phyloP scores from a whole-genome alignment of 2,329 filamentous ascomycete genomes.

The Ceratocystis ficicola region DNA sequence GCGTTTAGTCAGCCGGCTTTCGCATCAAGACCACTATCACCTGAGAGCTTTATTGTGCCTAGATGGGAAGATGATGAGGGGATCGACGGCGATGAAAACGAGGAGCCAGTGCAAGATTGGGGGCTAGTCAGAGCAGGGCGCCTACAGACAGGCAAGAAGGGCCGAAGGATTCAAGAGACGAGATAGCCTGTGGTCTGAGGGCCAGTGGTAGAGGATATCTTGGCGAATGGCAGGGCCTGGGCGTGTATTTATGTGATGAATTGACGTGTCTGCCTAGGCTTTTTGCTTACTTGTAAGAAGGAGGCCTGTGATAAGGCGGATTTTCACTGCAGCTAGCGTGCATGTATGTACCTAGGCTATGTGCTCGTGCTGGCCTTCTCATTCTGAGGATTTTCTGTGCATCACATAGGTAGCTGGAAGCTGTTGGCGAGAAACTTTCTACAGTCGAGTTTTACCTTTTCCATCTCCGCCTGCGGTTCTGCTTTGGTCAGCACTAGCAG shows the following conservation, averaged over 20 bases:
- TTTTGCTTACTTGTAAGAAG: neutral
- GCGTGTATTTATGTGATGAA: neutral
- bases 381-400: neutral
- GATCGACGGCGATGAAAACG: neutral
- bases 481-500: neutral
- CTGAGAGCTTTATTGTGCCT: conserved; percentile 13
- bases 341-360: neutral
- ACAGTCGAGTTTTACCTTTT: neutral
- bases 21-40: neutral
- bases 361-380: neutral
- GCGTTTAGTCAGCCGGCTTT: neutral
- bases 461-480: neutral
- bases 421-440: neutral
- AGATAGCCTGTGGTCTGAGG: neutral
- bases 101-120: neutral
- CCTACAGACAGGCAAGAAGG: neutral
- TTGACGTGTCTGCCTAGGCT: neutral
- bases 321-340: neutral
- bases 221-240: neutral
- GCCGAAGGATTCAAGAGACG: conserved; percentile 1
- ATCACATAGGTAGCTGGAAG: conserved; percentile 7
- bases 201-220: neutral
- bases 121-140: neutral
- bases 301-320: neutral
- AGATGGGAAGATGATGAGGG: conserved; percentile 12